A percentile compares a stretch with the other conserved stretches of the same genome.
phyloP scores from a whole-genome alignment of 2,329 filamentous ascomycete genomes.

The Teratosphaeria zuluensis region DNA sequence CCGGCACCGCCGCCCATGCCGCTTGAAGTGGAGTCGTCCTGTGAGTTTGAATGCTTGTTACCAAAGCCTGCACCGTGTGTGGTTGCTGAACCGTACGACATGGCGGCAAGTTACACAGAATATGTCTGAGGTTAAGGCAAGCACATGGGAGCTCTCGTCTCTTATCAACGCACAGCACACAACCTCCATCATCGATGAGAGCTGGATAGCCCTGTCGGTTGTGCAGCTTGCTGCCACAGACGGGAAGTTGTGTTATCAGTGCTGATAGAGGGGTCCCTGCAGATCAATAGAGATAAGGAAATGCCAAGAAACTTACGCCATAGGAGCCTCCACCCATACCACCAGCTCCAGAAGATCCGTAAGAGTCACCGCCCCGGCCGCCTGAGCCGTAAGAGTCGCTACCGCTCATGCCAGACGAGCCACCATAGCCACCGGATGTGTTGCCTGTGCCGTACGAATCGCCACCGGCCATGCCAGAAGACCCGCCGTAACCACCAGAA shows the following conservation, averaged over 20 bases:
- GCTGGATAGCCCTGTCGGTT: background rate
- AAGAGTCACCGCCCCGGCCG: conserved; percentile 4
- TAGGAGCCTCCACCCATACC: background rate
- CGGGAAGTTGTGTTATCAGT: background rate
- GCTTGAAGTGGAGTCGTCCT: background rate
- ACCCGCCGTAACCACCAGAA: background rate
- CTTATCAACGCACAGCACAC: background rate
- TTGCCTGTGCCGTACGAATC: conserved; percentile 7
- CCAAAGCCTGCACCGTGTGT: background rate
- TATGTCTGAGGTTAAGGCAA: no score
- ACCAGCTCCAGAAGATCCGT: conserved; percentile 6
- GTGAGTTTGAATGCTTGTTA: background rate
- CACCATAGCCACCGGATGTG: background rate
- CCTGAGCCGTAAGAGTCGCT: conserved; percentile 5
- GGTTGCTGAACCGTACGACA: background rate
- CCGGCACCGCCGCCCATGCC: background rate
- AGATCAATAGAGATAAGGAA: background rate
- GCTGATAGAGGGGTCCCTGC: background rate
- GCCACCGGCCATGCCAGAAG: background rate
- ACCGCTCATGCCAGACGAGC: background rate
- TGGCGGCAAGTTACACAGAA: background rate
- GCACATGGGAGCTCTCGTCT: background rate
- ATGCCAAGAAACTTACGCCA: background rate
- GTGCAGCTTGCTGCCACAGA: background rate
- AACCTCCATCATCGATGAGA: background rate